Conservation (phyloP, 2,329 filamentous ascomycete genomes). For the Sporothrix sp. region DNA sequence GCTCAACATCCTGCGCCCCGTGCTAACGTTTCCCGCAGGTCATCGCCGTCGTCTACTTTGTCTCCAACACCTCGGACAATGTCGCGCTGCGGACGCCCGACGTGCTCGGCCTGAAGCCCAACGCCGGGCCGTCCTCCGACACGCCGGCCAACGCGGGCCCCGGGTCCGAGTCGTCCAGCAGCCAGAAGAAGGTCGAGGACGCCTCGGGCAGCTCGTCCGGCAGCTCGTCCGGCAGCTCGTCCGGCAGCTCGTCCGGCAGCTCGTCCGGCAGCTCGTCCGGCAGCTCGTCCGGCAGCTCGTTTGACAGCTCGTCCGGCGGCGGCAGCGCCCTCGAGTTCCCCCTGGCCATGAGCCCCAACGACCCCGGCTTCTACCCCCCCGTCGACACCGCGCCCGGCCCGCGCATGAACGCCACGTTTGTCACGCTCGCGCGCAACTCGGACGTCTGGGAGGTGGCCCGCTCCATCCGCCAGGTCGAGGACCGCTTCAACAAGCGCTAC, state of each 20-base stretch:
- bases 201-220: background rate
- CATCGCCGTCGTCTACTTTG: constrained; percentile 70
- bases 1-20: too few relatives aligned
- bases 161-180: constrained; percentile 16
- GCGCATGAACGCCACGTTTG: constrained; percentile 94
- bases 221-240: background rate
- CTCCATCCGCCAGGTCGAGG: constrained; percentile 92
- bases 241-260: background rate
- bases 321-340: constrained; percentile 25
- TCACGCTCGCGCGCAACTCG: constrained; percentile 84
- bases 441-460: constrained; percentile 96
- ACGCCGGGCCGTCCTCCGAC: background rate
- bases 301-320: constrained; percentile 20
- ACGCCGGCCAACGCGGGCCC: constrained; percentile 32
- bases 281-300: constrained; percentile 1
- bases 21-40: constrained; percentile 31
- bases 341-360: constrained; percentile 42
- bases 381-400: constrained; percentile 49
- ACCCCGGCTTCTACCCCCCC: constrained; percentile 44
- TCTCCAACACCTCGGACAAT: constrained; percentile 50
- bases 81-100: constrained; percentile 24
- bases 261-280: background rate
- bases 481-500: constrained; percentile 94
- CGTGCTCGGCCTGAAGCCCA: constrained; percentile 14
- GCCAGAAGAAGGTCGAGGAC: constrained; percentile 21